phyloP scores from a whole-genome alignment of 768 basidiomycete genomes.

The Naematelia encephala region DNA sequence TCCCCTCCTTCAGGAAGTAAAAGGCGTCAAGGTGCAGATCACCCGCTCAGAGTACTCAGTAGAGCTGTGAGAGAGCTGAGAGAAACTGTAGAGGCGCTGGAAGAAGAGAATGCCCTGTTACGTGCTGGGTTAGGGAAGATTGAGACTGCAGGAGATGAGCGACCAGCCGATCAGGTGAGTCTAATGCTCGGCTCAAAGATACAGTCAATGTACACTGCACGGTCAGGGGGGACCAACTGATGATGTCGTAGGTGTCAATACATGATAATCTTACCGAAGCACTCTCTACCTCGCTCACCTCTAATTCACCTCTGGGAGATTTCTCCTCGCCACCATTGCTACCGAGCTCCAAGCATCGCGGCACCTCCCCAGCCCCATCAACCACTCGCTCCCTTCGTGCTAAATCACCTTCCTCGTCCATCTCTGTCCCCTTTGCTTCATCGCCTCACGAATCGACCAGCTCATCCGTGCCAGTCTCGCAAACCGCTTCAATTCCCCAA shows the following conservation, averaged over 20 bases:
- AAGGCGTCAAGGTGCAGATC: slow-evolving; percentile 13
- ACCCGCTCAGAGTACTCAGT: slow-evolving; percentile 33
- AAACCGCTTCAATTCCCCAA: not conserved
- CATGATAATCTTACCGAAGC: slow-evolving; percentile 46
- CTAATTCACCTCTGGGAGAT: slow-evolving; percentile 6
- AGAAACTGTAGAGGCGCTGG: slow-evolving; percentile 24
- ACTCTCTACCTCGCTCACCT: slow-evolving; percentile 42
- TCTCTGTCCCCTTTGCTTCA: slow-evolving; percentile 15
- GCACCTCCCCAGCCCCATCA: slow-evolving; percentile 20
- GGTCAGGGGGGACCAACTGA: no score
- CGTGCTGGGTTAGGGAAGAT: slow-evolving; percentile 10
- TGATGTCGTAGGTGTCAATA: slow-evolving; percentile 19
- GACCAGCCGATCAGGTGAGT: slow-evolving; percentile 20
- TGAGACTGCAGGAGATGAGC: not conserved
- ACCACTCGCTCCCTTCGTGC: slow-evolving; percentile 9
- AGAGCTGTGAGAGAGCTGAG: slow-evolving; percentile 30
- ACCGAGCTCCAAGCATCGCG: not conserved
- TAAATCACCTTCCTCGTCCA: slow-evolving; percentile 23
- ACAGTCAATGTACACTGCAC: not conserved
- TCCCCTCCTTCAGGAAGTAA: slow-evolving; percentile 24
- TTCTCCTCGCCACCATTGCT: not conserved
- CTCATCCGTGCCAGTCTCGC: not conserved
- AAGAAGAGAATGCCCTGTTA: slow-evolving; percentile 34
- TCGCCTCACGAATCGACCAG: slow-evolving; percentile 5
- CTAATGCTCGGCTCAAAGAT: not conserved